These are phyloP conservation scores for Blastobotrys malaysiensis DNA, from an alignment of 1,139 yeast genomes.

Conservation along the genomic window DNA sequence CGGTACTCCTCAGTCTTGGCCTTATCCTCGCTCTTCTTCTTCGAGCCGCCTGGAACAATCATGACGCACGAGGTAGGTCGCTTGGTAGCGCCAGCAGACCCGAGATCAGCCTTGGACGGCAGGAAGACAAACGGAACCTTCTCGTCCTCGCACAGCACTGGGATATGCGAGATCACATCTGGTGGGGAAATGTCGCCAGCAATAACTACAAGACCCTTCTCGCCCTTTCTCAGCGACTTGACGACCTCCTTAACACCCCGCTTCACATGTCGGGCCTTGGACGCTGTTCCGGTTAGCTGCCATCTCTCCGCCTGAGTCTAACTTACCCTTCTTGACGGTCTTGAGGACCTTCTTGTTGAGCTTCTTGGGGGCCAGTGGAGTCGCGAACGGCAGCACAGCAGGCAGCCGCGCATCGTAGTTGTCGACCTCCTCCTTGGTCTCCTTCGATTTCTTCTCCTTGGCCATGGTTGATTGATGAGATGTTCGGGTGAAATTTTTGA, in stretches of 20 bases:
- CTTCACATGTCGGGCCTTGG: conserved; percentile 96
- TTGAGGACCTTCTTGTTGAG: conserved; percentile 91
- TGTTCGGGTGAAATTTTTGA: neutral
- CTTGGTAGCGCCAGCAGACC: conserved; percentile 98
- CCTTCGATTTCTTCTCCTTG: conserved; percentile 26
- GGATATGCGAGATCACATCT: conserved; percentile 95
- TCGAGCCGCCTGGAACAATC: conserved; percentile 95
- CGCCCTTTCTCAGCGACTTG: conserved; percentile 95
- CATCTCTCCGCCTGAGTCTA: no score
- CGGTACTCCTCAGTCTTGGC: conserved; percentile 76
- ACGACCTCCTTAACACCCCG: conserved; percentile 99
- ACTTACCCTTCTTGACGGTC: conserved; percentile 70
- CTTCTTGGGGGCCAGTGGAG: conserved; percentile 94
- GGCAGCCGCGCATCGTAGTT: conserved; percentile 90
- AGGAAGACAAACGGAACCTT: conserved; percentile 87
- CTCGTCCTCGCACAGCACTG: conserved; percentile 93
- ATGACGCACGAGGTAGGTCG: conserved; percentile 98
- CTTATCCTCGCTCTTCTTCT: conserved; percentile 71
- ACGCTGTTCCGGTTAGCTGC: conserved; percentile 45
- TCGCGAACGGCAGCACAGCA: conserved; percentile 86
- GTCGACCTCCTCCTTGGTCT: conserved; percentile 44
- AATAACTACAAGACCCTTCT: conserved; percentile 90
- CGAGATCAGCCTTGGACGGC: conserved; percentile 96
- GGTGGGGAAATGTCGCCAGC: conserved; percentile 98
- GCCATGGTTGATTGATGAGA: conserved; percentile 22